Conservation (phyloP, 2,329 filamentous ascomycete genomes). For the Ceratocystis colombiana region DNA sequence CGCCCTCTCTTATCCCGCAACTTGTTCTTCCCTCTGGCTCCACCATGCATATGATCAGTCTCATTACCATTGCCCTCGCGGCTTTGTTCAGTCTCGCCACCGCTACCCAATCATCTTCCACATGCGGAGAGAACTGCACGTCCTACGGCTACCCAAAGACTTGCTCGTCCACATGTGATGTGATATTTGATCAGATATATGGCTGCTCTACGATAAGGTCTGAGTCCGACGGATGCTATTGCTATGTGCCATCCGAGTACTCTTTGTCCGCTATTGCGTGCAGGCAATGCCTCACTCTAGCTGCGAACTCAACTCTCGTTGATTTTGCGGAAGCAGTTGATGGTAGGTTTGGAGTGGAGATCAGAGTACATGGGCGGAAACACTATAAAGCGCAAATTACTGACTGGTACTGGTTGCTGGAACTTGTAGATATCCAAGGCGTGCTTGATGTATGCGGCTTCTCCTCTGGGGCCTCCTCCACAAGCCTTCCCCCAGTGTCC, state of each 20-base stretch:
- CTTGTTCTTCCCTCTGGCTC: not conserved
- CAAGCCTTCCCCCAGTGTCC: not conserved
- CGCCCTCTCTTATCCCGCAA: not conserved
- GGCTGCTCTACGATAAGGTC: constrained; percentile 9
- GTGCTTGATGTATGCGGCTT: constrained; percentile 22
- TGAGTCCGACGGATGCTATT: constrained; percentile 16
- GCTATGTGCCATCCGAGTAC: constrained; percentile 17
- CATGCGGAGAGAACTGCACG: constrained; percentile 3
- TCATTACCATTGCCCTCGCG: constrained; percentile 4
- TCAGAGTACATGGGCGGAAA: not conserved
- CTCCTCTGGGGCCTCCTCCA: not conserved
- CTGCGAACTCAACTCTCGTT: constrained; percentile 13
- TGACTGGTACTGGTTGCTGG: not conserved
- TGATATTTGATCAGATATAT: constrained; percentile 21
- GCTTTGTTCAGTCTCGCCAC: not conserved
- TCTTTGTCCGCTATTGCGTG: constrained; percentile 19
- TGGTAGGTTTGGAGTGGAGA: not conserved
- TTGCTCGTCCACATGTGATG: constrained; percentile 18
- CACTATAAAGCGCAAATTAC: too few relatives aligned
- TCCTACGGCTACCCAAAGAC: constrained; percentile 18
- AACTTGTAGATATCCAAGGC: constrained; percentile 17
- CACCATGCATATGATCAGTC: constrained; percentile 15
- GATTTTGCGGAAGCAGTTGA: constrained; percentile 7
- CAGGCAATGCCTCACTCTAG: constrained; percentile 16
- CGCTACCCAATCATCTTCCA: not conserved